These are phyloP conservation scores for Colletotrichum sp. DNA, from an alignment of 2,329 filamentous ascomycete species.

Conservation along the genomic window DNA sequence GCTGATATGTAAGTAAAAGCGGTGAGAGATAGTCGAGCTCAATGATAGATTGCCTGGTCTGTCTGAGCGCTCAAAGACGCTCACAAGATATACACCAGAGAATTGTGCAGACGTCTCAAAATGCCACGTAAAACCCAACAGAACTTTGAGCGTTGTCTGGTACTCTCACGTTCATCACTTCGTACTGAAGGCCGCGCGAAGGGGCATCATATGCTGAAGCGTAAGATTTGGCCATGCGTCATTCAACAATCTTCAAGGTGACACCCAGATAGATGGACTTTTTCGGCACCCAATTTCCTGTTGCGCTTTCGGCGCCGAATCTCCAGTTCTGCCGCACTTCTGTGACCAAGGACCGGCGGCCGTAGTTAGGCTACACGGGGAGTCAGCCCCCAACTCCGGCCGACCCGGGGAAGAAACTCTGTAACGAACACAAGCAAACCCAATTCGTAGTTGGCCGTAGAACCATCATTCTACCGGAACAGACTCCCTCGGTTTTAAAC, in stretches of 20 bases:
- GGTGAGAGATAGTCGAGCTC: neutral
- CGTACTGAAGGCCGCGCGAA: too few relatives aligned
- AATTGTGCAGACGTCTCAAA: neutral
- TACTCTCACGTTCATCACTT: too few relatives aligned
- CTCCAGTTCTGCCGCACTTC: neutral
- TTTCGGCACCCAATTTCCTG: neutral
- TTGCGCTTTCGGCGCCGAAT: neutral
- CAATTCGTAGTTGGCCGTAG: neutral
- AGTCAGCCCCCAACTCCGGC: neutral
- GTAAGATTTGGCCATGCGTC: neutral
- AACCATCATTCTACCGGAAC: neutral
- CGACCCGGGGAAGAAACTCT: slow-evolving; percentile 3
- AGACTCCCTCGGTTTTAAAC: neutral
- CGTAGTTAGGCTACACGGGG: neutral
- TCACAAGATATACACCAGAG: neutral
- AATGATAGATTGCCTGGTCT: rapidly evolving
- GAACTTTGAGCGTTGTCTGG: too few relatives aligned
- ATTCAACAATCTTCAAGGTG: neutral
- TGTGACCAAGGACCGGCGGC: neutral
- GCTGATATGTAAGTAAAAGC: neutral
- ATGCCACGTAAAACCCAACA: neutral
- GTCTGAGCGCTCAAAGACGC: neutral
- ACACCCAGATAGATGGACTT: neutral
- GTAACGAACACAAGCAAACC: neutral
- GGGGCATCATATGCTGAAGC: too few relatives aligned